phyloP scores from a whole-genome alignment of 2,329 filamentous ascomycete genomes.

The Epichloe baconii region DNA sequence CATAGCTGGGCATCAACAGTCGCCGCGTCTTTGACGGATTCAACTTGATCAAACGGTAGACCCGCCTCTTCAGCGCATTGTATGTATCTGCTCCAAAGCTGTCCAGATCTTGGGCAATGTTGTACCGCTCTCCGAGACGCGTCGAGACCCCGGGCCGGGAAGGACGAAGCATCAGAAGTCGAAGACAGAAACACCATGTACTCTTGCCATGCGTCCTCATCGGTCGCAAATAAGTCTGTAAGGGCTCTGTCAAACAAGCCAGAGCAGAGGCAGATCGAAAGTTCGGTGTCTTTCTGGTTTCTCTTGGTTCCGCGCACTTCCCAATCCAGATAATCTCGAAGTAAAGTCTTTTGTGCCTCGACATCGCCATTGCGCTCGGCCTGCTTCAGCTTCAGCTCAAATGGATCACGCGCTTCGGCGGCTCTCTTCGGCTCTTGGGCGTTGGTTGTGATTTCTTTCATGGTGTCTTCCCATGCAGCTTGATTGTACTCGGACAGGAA shows the following conservation, averaged over 20 bases:
- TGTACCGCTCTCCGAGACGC: conserved; percentile 70
- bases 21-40: conserved; percentile 82
- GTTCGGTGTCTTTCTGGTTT: conserved; percentile 32
- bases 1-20: conserved; percentile 78
- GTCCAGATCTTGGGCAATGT: conserved; percentile 88
- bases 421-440: conserved; percentile 54
- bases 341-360: conserved; percentile 36
- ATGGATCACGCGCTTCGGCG: conserved; percentile 45
- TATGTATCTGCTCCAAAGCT: conserved; percentile 82
- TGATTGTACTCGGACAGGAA: conserved; percentile 62
- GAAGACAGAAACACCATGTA: conserved; percentile 62
- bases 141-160: conserved; percentile 42
- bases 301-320: conserved; percentile 51
- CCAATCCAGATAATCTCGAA: conserved; percentile 70
- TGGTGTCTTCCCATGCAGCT: conserved; percentile 57
- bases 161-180: conserved; percentile 22
- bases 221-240: conserved; percentile 53
- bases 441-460: conserved; percentile 52
- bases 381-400: conserved; percentile 52
- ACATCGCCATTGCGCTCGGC: conserved; percentile 43
- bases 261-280: conserved; percentile 38
- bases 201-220: conserved; percentile 71
- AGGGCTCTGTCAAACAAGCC: conserved; percentile 72
- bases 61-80: conserved; percentile 69
- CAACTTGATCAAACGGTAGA: conserved; percentile 66